Conservation (phyloP, 805 yeast genomes). For the Metschnikowia hibisci region DNA sequence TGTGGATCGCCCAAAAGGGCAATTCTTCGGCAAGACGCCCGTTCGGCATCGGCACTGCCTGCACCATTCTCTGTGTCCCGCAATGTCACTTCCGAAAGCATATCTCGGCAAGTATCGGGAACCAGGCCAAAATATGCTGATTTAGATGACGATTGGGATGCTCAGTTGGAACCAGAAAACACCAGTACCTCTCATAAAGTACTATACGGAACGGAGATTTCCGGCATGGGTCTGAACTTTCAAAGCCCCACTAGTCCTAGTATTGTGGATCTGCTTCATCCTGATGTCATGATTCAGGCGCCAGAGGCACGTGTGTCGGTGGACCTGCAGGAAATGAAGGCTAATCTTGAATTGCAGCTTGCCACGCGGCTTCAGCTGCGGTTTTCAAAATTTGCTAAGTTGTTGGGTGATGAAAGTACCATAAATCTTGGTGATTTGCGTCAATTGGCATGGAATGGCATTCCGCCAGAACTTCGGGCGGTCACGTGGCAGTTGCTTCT, state of each 20-base stretch:
- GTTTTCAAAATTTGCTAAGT: constrained; percentile 61
- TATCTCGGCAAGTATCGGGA: constrained; percentile 5
- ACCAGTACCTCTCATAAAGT: constrained; percentile 21
- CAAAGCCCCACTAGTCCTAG: constrained; percentile 21
- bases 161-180: constrained; percentile 42
- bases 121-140: constrained; percentile 50
- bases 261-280: constrained; percentile 34
- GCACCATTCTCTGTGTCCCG: constrained; percentile 3
- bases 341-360: constrained; percentile 48
- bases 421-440: constrained; percentile 69
- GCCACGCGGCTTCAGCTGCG: constrained; percentile 58
- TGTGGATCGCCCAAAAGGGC: constrained; percentile 1
- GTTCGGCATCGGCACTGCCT: constrained; percentile 3
- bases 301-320: constrained; percentile 8
- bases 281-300: constrained; percentile 32
- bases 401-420: constrained; percentile 46
- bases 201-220: not conserved
- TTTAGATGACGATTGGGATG: constrained; percentile 92
- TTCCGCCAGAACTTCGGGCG: constrained; percentile 78
- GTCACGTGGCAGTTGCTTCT: constrained; percentile 83
- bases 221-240: constrained; percentile 7
- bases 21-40: not conserved
- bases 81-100: constrained; percentile 7
- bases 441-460: constrained; percentile 89
- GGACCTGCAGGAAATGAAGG: constrained; percentile 41